Base-by-base conservation (phyloP, 2,329 filamentous ascomycete genomes). In the Verticillium alfalfae region DNA sequence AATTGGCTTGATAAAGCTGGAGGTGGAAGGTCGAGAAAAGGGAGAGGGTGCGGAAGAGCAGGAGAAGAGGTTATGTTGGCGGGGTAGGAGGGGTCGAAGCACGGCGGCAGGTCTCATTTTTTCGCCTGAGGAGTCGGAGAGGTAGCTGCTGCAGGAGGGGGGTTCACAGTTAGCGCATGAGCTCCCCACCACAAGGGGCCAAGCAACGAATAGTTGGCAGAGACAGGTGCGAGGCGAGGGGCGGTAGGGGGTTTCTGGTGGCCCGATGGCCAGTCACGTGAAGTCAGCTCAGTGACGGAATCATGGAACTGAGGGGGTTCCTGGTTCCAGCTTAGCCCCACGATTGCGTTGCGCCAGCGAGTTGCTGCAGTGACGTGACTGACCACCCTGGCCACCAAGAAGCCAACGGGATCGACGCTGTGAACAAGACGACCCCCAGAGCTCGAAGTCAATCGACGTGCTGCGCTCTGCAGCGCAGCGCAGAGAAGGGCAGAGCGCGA, bases 101-200 rank as follows among this genome's bases (percentile, higher is more conserved):
- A 66, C 60, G 64, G 64, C 64, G 64, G 64, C 64, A 65, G 64
- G 64, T 66, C 64, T 66, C 64, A 66, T 66, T 66, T 66, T 66
- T 66, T 66, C 63, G 58, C 34, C n/a, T 38, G 64, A 64, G 41
- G 57, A 38, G 36, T 34, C 16, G 31, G 38, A 41, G 58, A 58
- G 38, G 57, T 58, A 58, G 57, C 57, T 58, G 34, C 18, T 49
- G 38, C 57, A 61, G 64, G 65, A 59, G 64, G 64, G 64, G 41
- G 45, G 45, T 63, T 65, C 61, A 64, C 61, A 65, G 63, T 66
- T 66, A 66, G 64, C 64, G 64, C 61, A 61, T 52, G 61, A 63
- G 63, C 61, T 66, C 64, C 56, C 63, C 64, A 60, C 64, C 59
- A 59, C 45, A 57, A 61, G 37, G 64, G 39, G 49, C 34, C 57